phyloP scores from a whole-genome alignment of 352 stramenopile genomes.

The Pythium phragmiticola region DNA sequence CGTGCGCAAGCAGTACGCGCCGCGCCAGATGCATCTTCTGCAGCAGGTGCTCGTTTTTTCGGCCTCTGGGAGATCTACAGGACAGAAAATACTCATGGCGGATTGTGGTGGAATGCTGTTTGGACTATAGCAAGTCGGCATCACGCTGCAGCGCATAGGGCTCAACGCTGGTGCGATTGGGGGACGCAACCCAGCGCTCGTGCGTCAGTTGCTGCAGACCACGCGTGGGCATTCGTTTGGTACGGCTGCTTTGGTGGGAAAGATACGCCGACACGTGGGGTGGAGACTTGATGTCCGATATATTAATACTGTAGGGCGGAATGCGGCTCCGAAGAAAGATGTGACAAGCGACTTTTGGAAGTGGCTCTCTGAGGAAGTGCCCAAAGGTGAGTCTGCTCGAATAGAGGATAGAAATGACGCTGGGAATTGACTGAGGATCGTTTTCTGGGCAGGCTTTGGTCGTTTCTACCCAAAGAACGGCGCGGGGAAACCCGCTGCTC shows the following conservation, averaged over 20 bases:
- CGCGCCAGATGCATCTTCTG: constrained; percentile 68
- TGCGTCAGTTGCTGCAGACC: constrained; percentile 52
- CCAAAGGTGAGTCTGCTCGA: constrained; percentile 37
- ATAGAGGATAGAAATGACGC: not conserved
- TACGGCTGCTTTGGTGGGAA: constrained; percentile 27
- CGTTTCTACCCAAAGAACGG: constrained; percentile 86
- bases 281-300: not conserved
- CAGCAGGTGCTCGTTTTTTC: constrained; percentile 49
- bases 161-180: constrained; percentile 35
- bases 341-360: constrained; percentile 63
- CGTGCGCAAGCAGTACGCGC: constrained; percentile 51
- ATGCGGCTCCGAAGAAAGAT: constrained; percentile 34
- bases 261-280: constrained; percentile 10
- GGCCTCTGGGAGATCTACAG: not conserved
- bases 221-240: constrained; percentile 51
- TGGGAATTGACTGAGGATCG: not conserved
- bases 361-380: constrained; percentile 82
- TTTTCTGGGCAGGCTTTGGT: constrained; percentile 50
- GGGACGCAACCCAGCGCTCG: constrained; percentile 36
- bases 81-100: not conserved
- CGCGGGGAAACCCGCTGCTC: constrained; percentile 38
- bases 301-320: constrained; percentile 34
- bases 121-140: constrained; percentile 55
- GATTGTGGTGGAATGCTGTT: not conserved
- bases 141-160: constrained; percentile 56